Percentiles rank a stretch among this genome's conserved stretches.
Conservation (phyloP, 2,329 filamentous ascomycete genomes). For the Aspergillus floridensis region DNA sequence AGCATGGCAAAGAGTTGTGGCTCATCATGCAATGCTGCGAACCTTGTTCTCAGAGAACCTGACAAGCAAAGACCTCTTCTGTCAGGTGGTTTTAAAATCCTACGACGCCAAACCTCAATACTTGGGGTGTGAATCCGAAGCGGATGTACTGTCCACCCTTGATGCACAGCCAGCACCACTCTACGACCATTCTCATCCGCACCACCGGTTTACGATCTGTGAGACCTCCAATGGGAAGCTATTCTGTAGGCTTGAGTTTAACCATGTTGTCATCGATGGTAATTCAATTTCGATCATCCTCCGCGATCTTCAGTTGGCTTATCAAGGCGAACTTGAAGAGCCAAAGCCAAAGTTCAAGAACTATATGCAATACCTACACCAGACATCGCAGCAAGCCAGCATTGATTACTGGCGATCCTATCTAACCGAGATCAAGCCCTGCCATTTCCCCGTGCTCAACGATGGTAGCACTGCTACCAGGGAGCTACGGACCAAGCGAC, state of each 20-base stretch:
- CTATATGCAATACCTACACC: slow-evolving; percentile 33
- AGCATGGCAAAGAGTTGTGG: slow-evolving; percentile 34
- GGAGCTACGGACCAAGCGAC: slow-evolving; percentile 28
- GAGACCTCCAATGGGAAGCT: slow-evolving; percentile 38
- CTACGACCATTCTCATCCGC: slow-evolving; percentile 33
- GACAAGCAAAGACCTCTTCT: slow-evolving; percentile 32
- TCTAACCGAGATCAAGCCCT: slow-evolving; percentile 33
- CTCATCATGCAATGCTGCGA: slow-evolving; percentile 35
- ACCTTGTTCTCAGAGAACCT: slow-evolving; percentile 39
- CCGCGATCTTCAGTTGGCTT: slow-evolving; percentile 47
- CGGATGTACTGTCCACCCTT: slow-evolving; percentile 29
- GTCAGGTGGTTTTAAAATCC: slow-evolving; percentile 34
- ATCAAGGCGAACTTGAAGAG: slow-evolving; percentile 43
- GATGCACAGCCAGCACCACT: slow-evolving; percentile 27
- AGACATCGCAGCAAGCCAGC: slow-evolving; percentile 25
- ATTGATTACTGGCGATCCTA: slow-evolving; percentile 41
- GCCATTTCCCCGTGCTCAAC: slow-evolving; percentile 36
- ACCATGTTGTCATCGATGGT: slow-evolving; percentile 53
- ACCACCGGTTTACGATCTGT: slow-evolving; percentile 49
- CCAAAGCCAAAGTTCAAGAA: slow-evolving; percentile 36
- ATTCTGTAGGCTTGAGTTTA: slow-evolving; percentile 51
- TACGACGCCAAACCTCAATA: slow-evolving; percentile 27
- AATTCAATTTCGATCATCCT: slow-evolving; percentile 51
- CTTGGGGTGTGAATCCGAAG: slow-evolving; percentile 31
- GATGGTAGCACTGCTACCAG: slow-evolving; percentile 26